These are phyloP conservation scores for Plectranthus barbatus DNA, from an alignment of 257 asterid species.

Conservation along the genomic window DNA sequence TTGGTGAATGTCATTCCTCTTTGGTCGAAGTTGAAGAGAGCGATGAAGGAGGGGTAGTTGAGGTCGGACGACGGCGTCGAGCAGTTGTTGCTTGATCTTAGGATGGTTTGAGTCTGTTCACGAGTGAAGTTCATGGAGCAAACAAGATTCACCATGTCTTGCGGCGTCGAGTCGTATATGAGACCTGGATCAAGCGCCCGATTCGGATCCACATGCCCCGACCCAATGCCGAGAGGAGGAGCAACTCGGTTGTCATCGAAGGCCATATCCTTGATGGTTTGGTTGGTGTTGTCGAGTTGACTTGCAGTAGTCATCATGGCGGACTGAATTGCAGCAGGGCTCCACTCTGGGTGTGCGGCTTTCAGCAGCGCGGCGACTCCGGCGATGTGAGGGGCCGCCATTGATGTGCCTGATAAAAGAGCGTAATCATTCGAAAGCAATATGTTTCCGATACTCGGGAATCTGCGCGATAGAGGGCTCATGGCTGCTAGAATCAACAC, in stretches of 20 bases:
- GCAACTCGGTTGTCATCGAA: background rate
- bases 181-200: constrained; percentile 48
- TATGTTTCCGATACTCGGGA: constrained; percentile 9
- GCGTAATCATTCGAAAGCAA: constrained; percentile 18
- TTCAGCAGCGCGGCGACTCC: constrained; percentile 34
- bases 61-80: no score
- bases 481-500: constrained; percentile 26
- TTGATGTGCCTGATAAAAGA: constrained; percentile 32
- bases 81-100: constrained; percentile 21
- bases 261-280: constrained; percentile 27
- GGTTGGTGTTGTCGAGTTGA: constrained; percentile 14
- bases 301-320: no score
- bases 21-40: constrained; percentile 10
- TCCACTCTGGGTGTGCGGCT: constrained; percentile 40
- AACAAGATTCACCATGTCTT: constrained; percentile 26
- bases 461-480: background rate
- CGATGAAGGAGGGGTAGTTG: constrained; percentile 36
- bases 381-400: constrained; percentile 38
- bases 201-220: constrained; percentile 41
- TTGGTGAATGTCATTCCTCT: constrained; percentile 10
- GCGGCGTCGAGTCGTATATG: constrained; percentile 23
- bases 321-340: no score
- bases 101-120: constrained; percentile 23
- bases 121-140: constrained; percentile 31
- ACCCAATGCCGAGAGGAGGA: constrained; percentile 29